phyloP scores from a whole-genome alignment of 805 yeast genomes.

The Candida loeiensis region DNA sequence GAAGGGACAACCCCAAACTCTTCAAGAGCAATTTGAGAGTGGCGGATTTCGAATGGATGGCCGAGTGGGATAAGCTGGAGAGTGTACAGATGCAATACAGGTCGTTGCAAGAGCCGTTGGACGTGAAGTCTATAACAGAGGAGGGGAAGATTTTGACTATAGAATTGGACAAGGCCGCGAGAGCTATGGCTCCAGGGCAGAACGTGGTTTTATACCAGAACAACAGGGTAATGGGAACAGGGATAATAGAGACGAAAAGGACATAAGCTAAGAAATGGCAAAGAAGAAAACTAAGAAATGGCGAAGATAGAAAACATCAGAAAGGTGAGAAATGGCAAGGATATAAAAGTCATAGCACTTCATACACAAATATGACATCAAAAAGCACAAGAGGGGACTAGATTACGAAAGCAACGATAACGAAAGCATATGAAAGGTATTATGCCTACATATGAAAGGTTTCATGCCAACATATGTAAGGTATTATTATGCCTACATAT shows the following conservation, averaged over 20 bases:
- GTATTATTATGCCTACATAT: no score
- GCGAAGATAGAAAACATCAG: background rate
- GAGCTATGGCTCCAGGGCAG: slow-evolving; percentile 92
- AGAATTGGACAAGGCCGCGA: slow-evolving; percentile 40
- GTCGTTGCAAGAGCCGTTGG: slow-evolving; percentile 62
- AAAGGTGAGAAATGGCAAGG: background rate
- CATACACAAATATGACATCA: no score
- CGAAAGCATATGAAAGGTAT: no score
- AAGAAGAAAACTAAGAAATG: background rate
- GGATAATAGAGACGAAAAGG: slow-evolving; percentile 17
- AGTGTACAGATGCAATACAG: slow-evolving; percentile 58
- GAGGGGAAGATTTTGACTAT: slow-evolving; percentile 23
- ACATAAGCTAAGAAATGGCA: background rate
- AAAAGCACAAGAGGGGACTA: no score
- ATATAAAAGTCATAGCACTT: background rate
- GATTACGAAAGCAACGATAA: no score
- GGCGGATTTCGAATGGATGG: slow-evolving; percentile 47
- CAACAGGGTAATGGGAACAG: slow-evolving; percentile 62
- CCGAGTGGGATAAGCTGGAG: slow-evolving; percentile 1
- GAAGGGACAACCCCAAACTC: slow-evolving; percentile 56
- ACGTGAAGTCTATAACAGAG: slow-evolving; percentile 21
- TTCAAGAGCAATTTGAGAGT: slow-evolving; percentile 44
- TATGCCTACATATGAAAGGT: no score
- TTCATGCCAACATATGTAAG: no score
- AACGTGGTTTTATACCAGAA: slow-evolving; percentile 68